phyloP scores from a whole-genome alignment of 2,329 filamentous ascomycete species.

The Graphilbum ipis-grandicollis region DNA sequence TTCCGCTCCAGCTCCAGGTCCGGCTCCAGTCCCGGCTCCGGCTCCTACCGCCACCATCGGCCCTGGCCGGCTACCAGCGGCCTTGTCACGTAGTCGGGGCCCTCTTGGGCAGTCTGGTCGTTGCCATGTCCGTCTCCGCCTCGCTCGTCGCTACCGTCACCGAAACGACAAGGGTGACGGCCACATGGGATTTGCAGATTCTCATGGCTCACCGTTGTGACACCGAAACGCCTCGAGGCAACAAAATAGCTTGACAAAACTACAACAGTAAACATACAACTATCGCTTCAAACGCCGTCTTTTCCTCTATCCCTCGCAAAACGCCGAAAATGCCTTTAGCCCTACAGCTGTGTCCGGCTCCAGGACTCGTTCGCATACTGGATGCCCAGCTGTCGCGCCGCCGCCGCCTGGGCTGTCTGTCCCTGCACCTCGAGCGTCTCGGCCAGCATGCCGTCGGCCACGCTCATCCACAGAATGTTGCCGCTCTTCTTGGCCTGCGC shows the following conservation, averaged over 20 bases:
- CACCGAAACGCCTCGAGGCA: too few relatives aligned
- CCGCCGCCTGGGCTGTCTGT: conserved; percentile 18
- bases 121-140: conserved; percentile 3
- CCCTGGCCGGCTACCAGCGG: conserved; percentile 24
- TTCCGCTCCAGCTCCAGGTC: conserved; percentile 51
- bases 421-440: conserved; percentile 61
- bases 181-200: too few relatives aligned
- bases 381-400: conserved; percentile 23
- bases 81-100: conserved; percentile 12
- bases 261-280: too few relatives aligned
- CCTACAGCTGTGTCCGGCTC: conserved; percentile 10
- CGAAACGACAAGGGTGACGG: conserved; percentile 57
- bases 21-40: too few relatives aligned
- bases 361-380: conserved; percentile 25
- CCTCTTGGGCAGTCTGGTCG: too few relatives aligned
- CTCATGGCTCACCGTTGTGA: too few relatives aligned
- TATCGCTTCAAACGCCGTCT: too few relatives aligned
- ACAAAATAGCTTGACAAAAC: too few relatives aligned
- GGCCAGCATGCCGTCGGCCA: conserved; percentile 62
- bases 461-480: conserved; percentile 62
- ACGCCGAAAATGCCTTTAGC: not conserved
- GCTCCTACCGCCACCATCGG: conserved; percentile 46
- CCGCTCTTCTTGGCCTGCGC: conserved; percentile 52
- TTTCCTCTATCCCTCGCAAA: not conserved
- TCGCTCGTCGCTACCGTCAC: conserved; percentile 33